Evolutionary conservation across 2,329 filamentous ascomycete species (phyloP).

Genomic region (Fusarium caatingaense): DNA sequence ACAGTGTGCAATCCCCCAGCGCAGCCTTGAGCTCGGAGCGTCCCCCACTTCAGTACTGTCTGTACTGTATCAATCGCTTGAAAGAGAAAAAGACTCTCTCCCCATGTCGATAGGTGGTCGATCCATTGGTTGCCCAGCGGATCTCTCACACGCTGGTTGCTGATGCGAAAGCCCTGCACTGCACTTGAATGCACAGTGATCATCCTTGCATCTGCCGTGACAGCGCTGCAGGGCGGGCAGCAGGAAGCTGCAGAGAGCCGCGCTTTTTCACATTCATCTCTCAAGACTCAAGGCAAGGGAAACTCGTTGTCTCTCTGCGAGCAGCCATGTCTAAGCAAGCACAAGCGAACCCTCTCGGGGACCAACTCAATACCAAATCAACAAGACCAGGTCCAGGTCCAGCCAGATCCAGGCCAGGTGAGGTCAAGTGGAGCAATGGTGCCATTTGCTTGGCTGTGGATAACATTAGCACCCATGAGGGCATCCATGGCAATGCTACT

Average conservation of each 20-base stretch:
- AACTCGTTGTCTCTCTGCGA: conserved; percentile 2
- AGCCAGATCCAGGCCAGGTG: conserved; percentile 5
- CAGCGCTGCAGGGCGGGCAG: conserved; percentile 14
- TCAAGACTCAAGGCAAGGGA: neutral
- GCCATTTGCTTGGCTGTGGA: conserved; percentile 43
- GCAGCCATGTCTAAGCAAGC: conserved; percentile 12
- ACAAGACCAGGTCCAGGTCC: conserved; percentile 38
- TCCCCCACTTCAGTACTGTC: conserved; percentile 21
- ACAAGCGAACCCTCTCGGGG: conserved; percentile 28
- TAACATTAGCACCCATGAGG: conserved; percentile 30
- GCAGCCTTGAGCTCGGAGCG: conserved; percentile 45
- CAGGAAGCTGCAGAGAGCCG: conserved; percentile 19
- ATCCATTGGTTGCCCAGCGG: conserved; percentile 28
- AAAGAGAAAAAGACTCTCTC: conserved; percentile 17
- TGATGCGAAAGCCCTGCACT: conserved; percentile 4
- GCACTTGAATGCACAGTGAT: conserved; percentile 12
- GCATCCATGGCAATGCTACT: conserved; percentile 17
- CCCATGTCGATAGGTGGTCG: conserved; percentile 18
- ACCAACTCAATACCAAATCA: conserved; percentile 36
- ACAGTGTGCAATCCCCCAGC: conserved; percentile 42
- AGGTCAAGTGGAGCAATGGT: conserved; percentile 47
- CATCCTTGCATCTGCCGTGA: conserved; percentile 18
- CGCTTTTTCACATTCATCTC: neutral
- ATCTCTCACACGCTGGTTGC: conserved; percentile 17
- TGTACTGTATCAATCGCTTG: conserved; percentile 14